Conservation (phyloP, 495 filamentous ascomycete genomes). For the Penicillium cinerascens region DNA sequence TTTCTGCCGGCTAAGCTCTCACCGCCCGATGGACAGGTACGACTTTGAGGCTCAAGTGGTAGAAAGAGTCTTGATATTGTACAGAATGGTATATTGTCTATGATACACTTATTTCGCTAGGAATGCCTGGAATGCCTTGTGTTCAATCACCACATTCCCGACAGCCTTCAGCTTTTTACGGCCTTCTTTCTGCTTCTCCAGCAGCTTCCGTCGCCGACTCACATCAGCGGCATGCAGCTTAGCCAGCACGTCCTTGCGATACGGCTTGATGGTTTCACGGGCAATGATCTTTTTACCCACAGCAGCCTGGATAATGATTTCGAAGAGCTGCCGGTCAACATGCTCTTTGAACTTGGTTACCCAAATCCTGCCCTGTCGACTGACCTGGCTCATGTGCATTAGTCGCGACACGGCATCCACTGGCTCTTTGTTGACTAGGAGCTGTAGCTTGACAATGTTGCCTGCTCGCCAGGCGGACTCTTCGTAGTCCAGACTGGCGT, state of each 20-base stretch:
- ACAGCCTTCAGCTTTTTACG: conserved; percentile 74
- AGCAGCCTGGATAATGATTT: conserved; percentile 91
- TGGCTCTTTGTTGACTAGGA: conserved; percentile 87
- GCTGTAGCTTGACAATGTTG: conserved; percentile 82
- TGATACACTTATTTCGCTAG: conserved; percentile 54
- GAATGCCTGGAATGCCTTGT: conserved; percentile 90
- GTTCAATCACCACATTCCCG: conserved; percentile 84
- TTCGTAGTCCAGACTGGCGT: conserved; percentile 90
- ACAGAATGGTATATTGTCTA: conserved; percentile 14
- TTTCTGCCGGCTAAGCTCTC: conserved; percentile 27
- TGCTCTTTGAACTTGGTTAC: conserved; percentile 96
- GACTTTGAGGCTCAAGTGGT: not conserved
- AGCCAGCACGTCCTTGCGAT: conserved; percentile 88
- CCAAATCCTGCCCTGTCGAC: conserved; percentile 76
- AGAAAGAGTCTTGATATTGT: not conserved
- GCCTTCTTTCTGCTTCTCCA: conserved; percentile 97
- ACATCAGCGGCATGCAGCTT: conserved; percentile 94
- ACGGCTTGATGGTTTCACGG: conserved; percentile 92
- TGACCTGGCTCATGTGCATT: conserved; percentile 74
- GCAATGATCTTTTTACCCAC: conserved; percentile 82
- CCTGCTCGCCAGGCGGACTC: conserved; percentile 82
- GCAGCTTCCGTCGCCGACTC: conserved; percentile 72
- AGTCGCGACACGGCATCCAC: conserved; percentile 94
- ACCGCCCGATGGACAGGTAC: conserved; percentile 2
- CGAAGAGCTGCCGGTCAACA: conserved; percentile 93